A percentile compares a stretch with the other conserved stretches of the same genome.
phyloP scores from a whole-genome alignment of 2,329 filamentous ascomycete species.

The Zymoseptoria passerinii region DNA sequence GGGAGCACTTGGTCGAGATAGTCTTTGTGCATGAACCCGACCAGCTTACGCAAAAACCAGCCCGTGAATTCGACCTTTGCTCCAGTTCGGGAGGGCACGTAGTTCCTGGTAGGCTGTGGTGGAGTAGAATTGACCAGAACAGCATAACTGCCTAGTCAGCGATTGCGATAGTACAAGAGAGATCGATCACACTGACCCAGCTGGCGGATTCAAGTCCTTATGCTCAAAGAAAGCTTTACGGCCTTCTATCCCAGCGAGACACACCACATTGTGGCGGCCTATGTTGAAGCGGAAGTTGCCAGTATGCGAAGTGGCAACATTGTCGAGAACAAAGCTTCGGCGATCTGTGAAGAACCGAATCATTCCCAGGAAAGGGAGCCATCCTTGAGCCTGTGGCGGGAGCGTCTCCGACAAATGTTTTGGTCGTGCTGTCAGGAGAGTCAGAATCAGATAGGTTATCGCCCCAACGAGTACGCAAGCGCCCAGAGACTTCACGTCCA shows the following conservation, averaged over 20 bases:
- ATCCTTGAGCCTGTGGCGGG: neutral
- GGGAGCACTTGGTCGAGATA: conserved; percentile 30
- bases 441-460: neutral
- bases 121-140: conserved; percentile 22
- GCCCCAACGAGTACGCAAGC: neutral
- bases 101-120: conserved; percentile 21
- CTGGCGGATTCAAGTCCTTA: conserved; percentile 35
- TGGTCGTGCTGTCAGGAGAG: neutral
- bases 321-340: neutral
- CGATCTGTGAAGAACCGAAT: neutral
- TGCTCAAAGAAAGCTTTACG: conserved; percentile 41
- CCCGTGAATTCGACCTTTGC: conserved; percentile 11
- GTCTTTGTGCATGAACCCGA: neutral
- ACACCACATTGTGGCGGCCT: conserved; percentile 40
- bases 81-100: conserved; percentile 11
- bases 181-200: conserved; percentile 28
- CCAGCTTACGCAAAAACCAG: conserved; percentile 26
- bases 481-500: neutral
- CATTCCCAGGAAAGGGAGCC: neutral
- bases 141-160: conserved; percentile 17
- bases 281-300: conserved; percentile 45
- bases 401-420: neutral
- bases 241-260: conserved; percentile 36
- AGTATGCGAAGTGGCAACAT: conserved; percentile 19
- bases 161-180: neutral